phyloP scores from a whole-genome alignment of 2,329 filamentous ascomycete genomes.

The Paecilomyces dactylethromorphus region DNA sequence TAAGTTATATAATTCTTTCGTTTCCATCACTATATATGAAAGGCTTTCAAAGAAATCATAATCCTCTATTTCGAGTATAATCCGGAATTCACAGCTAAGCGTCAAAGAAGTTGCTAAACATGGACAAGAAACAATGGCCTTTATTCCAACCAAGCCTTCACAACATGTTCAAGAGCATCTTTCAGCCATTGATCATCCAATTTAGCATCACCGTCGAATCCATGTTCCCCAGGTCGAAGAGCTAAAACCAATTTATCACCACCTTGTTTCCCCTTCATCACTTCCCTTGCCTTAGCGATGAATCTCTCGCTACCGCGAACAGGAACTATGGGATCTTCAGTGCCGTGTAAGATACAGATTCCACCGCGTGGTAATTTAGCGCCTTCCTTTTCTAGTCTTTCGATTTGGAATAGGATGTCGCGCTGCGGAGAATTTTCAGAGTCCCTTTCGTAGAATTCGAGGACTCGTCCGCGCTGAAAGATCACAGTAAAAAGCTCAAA shows the following conservation, averaged over 20 bases:
- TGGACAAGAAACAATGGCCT: not conserved
- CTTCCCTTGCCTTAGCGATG: conserved; percentile 14
- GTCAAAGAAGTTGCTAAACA: not conserved
- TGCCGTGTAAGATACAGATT: conserved; percentile 28
- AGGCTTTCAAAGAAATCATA: not conserved
- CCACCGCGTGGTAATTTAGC: conserved; percentile 21
- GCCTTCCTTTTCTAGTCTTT: conserved; percentile 18
- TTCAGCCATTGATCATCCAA: conserved; percentile 23
- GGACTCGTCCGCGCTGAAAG: conserved; percentile 11
- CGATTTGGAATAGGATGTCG: conserved; percentile 19
- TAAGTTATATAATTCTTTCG: not conserved
- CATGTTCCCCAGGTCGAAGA: conserved; percentile 28
- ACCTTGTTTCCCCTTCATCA: conserved; percentile 15
- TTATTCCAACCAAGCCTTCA: conserved; percentile 20
- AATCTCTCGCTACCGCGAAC: conserved; percentile 21
- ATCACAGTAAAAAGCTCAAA: conserved; percentile 13
- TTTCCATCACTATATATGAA: not conserved
- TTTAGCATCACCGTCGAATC: conserved; percentile 22
- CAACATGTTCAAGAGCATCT: conserved; percentile 16
- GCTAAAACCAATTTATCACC: conserved; percentile 17
- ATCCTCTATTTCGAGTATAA: not conserved
- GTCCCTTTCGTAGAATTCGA: conserved; percentile 13
- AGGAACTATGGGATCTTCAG: conserved; percentile 25
- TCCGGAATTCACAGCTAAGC: not conserved
- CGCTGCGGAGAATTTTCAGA: conserved; percentile 6